Conservation (phyloP, 371 early-diverging fungal species). For the Rhizopus arrhizus region DNA sequence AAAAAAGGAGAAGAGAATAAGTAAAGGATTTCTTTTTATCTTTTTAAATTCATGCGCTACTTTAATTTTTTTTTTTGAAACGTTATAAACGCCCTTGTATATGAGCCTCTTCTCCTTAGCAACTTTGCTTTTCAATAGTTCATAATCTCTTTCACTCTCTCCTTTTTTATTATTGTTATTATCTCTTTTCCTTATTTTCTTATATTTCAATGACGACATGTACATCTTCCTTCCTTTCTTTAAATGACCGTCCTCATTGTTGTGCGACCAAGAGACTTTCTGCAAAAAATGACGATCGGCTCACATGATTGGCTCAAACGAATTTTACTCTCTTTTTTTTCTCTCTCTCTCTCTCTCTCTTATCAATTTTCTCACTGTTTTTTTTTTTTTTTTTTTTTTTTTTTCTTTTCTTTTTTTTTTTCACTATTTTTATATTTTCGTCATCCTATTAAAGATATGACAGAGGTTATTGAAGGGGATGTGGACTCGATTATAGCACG, state of each 20-base stretch:
- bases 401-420: no score
- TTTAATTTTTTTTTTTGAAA: neutral
- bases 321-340: neutral
- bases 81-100: no score
- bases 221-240: neutral
- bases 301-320: neutral
- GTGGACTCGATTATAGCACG: conserved; percentile 34
- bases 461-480: conserved; percentile 34
- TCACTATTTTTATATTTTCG: neutral
- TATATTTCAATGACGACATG: no score
- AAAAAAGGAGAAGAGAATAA: conserved; percentile 7
- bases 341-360: no score
- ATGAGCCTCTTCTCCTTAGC: no score
- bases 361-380: no score
- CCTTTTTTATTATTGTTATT: neutral
- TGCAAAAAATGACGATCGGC: neutral
- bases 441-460: conserved; percentile 13
- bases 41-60: neutral
- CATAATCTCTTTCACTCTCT: neutral
- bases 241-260: no score
- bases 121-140: no score
- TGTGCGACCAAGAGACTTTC: neutral
- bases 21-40: no score
- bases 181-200: neutral
- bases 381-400: no score